These are phyloP conservation scores for Diutina scorzettiae DNA, from an alignment of 1,139 yeast species.

Conservation along the genomic window DNA sequence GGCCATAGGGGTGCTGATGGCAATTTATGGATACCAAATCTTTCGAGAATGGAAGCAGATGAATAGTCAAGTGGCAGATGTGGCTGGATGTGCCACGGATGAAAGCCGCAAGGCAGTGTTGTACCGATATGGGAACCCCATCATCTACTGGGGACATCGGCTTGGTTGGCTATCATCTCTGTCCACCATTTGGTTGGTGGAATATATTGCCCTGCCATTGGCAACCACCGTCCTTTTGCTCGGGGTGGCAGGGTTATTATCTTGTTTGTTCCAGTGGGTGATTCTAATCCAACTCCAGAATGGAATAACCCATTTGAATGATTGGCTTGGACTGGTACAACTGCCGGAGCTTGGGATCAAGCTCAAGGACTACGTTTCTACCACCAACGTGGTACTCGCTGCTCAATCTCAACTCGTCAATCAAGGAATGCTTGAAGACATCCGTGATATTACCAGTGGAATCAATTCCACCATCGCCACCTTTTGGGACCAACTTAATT, in stretches of 20 bases:
- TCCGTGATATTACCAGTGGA: background rate
- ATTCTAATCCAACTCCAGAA: background rate
- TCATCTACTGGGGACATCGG: background rate
- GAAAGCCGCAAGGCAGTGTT: background rate
- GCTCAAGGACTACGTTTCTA: background rate
- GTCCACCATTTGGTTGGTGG: background rate
- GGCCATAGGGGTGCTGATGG: background rate
- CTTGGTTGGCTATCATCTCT: background rate
- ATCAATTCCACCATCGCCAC: background rate
- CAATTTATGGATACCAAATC: background rate
- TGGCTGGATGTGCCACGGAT: background rate
- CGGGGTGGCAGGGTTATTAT: background rate
- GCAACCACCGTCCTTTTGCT: background rate
- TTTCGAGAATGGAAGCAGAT: background rate
- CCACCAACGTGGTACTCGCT: background rate
- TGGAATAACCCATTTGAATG: background rate
- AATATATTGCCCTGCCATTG: background rate
- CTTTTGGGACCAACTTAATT: constrained; percentile 13
- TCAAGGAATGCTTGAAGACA: background rate
- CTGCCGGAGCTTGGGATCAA: background rate
- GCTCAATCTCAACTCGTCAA: background rate
- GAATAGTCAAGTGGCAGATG: background rate
- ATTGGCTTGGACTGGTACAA: background rate
- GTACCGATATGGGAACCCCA: constrained; percentile 2
- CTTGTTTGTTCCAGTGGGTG: background rate